These are phyloP conservation scores for Boletus barrowsii DNA, from an alignment of 768 basidiomycete species.

Conservation along the genomic window DNA sequence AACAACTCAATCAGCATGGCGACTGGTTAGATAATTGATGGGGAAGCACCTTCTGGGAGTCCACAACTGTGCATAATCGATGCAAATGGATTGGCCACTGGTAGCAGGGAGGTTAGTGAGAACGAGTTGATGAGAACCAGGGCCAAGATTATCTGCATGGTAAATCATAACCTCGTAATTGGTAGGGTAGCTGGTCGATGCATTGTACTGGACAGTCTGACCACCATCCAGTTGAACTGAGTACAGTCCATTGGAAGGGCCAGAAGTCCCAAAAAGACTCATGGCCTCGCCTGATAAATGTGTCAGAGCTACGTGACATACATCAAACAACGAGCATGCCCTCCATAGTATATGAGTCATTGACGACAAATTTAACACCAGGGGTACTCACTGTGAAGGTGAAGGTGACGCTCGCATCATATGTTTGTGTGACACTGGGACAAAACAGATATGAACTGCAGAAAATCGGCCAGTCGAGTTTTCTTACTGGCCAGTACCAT, in stretches of 20 bases:
- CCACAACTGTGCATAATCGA: slow-evolving; percentile 35
- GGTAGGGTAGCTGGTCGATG: slow-evolving; percentile 14
- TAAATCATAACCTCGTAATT: slow-evolving; percentile 32
- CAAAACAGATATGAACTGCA: neutral
- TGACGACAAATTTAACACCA: neutral
- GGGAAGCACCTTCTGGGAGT: slow-evolving; percentile 14
- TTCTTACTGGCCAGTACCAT: slow-evolving; percentile 43
- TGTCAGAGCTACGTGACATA: neutral
- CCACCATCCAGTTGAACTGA: slow-evolving; percentile 37
- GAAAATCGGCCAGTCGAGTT: neutral
- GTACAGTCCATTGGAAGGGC: slow-evolving; percentile 36
- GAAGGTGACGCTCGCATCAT: slow-evolving; percentile 35
- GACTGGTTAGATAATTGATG: neutral
- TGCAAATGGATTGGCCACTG: slow-evolving; percentile 21
- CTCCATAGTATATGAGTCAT: slow-evolving; percentile 13
- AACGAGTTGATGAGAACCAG: slow-evolving; percentile 35
- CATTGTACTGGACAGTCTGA: slow-evolving; percentile 16
- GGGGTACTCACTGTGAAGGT: slow-evolving; percentile 38
- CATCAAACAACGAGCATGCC: slow-evolving; percentile 12
- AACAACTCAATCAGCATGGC: neutral
- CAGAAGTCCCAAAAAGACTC: slow-evolving; percentile 43
- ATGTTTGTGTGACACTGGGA: slow-evolving; percentile 33
- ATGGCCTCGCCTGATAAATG: slow-evolving; percentile 38
- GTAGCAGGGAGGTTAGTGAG: slow-evolving; percentile 31
- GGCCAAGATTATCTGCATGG: slow-evolving; percentile 37